Percentiles rank a stretch among this genome's conserved stretches.
phyloP scores from a whole-genome alignment of 2,329 filamentous ascomycete genomes.

The Phaeosphaeriaceae sp. region DNA sequence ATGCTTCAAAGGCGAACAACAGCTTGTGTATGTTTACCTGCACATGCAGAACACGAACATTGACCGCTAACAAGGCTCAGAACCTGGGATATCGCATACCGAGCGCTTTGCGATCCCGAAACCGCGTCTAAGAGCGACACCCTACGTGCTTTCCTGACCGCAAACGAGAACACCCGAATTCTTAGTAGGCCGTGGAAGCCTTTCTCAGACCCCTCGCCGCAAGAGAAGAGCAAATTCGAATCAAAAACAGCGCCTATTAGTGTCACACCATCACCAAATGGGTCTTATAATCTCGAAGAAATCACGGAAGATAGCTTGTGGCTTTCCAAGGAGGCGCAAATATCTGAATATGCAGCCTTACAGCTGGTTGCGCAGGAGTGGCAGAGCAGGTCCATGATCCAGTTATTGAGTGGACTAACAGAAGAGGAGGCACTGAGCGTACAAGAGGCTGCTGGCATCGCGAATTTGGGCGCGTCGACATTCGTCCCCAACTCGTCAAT shows the following conservation, averaged over 20 bases:
- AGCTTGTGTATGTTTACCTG: constrained; percentile 72
- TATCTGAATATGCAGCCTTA: constrained; percentile 83
- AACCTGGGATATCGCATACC: constrained; percentile 64
- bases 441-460: constrained; percentile 73
- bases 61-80: constrained; percentile 56
- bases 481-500: constrained; percentile 53
- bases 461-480: constrained; percentile 63
- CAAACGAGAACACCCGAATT: constrained; percentile 70
- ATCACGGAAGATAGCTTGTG: constrained; percentile 87
- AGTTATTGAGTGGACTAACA: constrained; percentile 74
- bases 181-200: constrained; percentile 72
- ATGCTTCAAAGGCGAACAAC: constrained; percentile 79
- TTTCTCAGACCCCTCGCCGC: constrained; percentile 67
- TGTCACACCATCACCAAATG: constrained; percentile 70
- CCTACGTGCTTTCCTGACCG: constrained; percentile 72
- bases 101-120: constrained; percentile 60
- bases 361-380: constrained; percentile 82
- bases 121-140: constrained; percentile 40
- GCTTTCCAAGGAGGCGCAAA: constrained; percentile 77
- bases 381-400: constrained; percentile 76
- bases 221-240: constrained; percentile 75
- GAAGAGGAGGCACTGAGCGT: constrained; percentile 79
- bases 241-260: constrained; percentile 88
- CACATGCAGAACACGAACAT: not conserved
- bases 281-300: constrained; percentile 74